Base-by-base conservation (phyloP, 2,329 filamentous ascomycete species). In the Colletotrichum sp. region DNA sequence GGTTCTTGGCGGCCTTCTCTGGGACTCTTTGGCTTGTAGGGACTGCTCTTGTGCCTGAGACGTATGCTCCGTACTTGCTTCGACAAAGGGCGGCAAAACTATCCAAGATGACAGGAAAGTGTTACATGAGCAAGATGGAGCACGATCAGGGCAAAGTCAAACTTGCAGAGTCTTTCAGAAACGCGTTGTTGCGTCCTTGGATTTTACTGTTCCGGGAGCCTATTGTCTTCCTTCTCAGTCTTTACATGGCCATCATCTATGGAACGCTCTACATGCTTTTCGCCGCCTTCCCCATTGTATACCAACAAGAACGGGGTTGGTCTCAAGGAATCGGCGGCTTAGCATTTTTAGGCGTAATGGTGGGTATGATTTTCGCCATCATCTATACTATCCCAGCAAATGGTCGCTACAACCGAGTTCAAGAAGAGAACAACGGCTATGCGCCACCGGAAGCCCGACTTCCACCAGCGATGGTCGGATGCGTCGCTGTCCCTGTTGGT, bases 191-290 rank as follows among this genome's bases (percentile, higher is more conserved):
- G 67, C 88, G 93, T 3, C 93, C 94, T 1, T 93, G 93, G 92
- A 86, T 93, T 58, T 87, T 95, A 67, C 88, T 95, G 10, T 93
- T 94, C 86, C 85, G 86, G 64, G 93, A 95, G 80, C 93, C 93
- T 2, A 95, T 95, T 78, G 93, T 95, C 27, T 81, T 93, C 13
- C 84, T 94, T 5, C 85, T 92, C 4, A 91, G 89, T 30, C 85
- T 94, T 25, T 95, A 94, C 84, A 90, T 93, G 86, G 91, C 92
- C 70, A 92, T 91, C 77, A 81, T 91, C 66, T 91, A 91, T 79
- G 86, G 89, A 56, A 89, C 90, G 6, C 83, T 92, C 3, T 92
- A 92, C 80, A 87, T 92, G 80, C 86, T 92, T 79, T 92, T 93
- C 77, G 88, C 88, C 9, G 90, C 91, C 9, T 91, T 92, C 81